phyloP scores from a whole-genome alignment of 108 stramenopile species.

The Thalassiosira profunda region DNA sequence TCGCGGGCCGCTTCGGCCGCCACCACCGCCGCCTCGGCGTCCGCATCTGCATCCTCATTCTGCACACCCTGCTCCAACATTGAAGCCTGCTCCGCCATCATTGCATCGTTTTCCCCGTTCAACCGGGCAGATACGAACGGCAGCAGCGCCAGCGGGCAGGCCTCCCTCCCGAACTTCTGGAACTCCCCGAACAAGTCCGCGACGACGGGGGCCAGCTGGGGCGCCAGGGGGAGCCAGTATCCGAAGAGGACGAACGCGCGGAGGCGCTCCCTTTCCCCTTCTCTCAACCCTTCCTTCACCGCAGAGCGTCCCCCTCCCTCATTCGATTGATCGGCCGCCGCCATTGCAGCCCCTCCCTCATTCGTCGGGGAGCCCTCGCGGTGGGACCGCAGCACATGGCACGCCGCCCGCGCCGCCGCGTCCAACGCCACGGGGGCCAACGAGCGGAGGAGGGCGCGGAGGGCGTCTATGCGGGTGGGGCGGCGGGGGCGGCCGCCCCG shows the following conservation, averaged over 20 bases:
- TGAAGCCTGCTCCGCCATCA: neutral
- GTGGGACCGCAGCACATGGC: constrained; percentile 25
- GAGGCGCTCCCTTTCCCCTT: constrained; percentile 14
- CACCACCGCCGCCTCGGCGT: constrained; percentile 44
- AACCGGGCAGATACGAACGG: constrained; percentile 35
- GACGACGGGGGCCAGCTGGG: constrained; percentile 74
- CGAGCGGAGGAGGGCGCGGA: constrained; percentile 66
- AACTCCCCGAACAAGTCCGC: constrained; percentile 59
- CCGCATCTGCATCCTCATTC: constrained; percentile 34
- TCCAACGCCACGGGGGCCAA: constrained; percentile 82
- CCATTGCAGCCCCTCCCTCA: neutral
- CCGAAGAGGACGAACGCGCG: constrained; percentile 63
- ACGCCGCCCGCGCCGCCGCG: constrained; percentile 62
- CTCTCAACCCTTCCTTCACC: neutral
- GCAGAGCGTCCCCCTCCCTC: no score
- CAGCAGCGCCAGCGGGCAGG: constrained; percentile 37
- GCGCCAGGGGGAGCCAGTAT: constrained; percentile 83
- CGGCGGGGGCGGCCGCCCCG: constrained; percentile 35
- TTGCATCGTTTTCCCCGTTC: neutral
- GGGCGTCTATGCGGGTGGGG: constrained; percentile 61
- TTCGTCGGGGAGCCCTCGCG: neutral
- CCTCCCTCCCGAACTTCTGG: neutral
- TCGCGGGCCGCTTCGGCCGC: constrained; percentile 43
- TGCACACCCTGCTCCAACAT: constrained; percentile 41
- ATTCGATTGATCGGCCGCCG: neutral